These are phyloP conservation scores for Oenanthe sinensis DNA, from an alignment of 129 eudicot species.

Conservation along the genomic window DNA sequence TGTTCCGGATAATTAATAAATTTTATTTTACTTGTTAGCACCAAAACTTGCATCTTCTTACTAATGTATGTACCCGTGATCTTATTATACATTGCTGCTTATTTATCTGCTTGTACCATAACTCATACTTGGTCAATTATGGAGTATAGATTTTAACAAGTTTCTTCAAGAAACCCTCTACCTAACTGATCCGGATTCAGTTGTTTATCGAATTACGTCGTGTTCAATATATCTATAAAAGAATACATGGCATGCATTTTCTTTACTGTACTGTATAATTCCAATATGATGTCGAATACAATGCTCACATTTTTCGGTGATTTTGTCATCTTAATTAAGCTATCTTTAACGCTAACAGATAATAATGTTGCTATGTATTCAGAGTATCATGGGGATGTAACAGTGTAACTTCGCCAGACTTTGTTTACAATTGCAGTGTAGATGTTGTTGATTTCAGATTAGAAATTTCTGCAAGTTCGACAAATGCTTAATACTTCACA, in stretches of 20 bases:
- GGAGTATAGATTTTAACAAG: background rate
- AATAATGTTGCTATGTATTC: background rate
- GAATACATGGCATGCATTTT: background rate
- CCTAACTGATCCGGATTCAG: too few relatives aligned
- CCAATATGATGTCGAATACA: background rate
- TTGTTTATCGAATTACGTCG: too few relatives aligned
- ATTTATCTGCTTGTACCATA: too few relatives aligned
- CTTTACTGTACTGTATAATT: background rate
- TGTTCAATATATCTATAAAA: background rate
- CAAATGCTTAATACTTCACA: constrained; percentile 4
- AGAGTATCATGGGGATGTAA: background rate
- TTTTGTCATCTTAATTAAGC: background rate
- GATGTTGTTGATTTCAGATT: background rate
- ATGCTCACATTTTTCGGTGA: background rate
- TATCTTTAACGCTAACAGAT: background rate
- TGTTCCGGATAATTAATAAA: too few relatives aligned
- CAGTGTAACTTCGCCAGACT: background rate
- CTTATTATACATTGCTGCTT: too few relatives aligned
- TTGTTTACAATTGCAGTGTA: background rate
- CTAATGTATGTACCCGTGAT: too few relatives aligned
- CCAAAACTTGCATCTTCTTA: too few relatives aligned
- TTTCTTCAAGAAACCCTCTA: background rate
- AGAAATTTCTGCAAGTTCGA: background rate
- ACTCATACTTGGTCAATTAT: too few relatives aligned
- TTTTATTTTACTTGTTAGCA: too few relatives aligned